These are phyloP conservation scores for Telfairia occidentalis DNA, from an alignment of 331 rosid genomes.

Conservation along the genomic window DNA sequence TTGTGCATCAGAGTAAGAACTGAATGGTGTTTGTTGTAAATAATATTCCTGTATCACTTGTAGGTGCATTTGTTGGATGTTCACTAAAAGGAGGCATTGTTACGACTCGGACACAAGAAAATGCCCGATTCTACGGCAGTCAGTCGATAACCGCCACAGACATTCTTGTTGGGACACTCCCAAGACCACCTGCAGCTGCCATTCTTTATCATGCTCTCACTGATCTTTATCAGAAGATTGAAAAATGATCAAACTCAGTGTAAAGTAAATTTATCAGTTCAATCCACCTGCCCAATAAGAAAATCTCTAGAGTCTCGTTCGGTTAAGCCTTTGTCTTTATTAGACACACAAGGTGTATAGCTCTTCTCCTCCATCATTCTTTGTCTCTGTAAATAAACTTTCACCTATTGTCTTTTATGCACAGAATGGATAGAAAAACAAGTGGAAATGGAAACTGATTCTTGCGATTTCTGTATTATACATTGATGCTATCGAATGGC, in stretches of 20 bases:
- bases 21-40: background rate
- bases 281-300: background rate
- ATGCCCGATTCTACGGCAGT: constrained; percentile 70
- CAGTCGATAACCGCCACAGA: constrained; percentile 66
- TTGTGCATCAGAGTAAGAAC: background rate
- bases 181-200: constrained; percentile 88
- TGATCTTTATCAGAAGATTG: constrained; percentile 55
- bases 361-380: constrained; percentile 35
- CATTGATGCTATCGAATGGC: background rate
- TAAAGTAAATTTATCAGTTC: background rate
- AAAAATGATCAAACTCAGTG: constrained; percentile 21
- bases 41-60: constrained; percentile 8
- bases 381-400: constrained; percentile 25
- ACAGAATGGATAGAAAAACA: background rate
- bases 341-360: constrained; percentile 21
- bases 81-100: constrained; percentile 85
- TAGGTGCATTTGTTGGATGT: constrained; percentile 97
- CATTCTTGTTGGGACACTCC: constrained; percentile 73
- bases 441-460: background rate
- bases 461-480: background rate
- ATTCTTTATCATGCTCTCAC: constrained; percentile 62
- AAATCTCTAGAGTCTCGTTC: constrained; percentile 1
- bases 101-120: constrained; percentile 53
- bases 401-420: constrained; percentile 3
- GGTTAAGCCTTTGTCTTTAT: constrained; percentile 1